Percentiles rank a stretch among this genome's conserved stretches.
These are phyloP conservation scores for Henningerozyma blattae DNA, from an alignment of 805 yeast genomes.

Conservation along the genomic window DNA sequence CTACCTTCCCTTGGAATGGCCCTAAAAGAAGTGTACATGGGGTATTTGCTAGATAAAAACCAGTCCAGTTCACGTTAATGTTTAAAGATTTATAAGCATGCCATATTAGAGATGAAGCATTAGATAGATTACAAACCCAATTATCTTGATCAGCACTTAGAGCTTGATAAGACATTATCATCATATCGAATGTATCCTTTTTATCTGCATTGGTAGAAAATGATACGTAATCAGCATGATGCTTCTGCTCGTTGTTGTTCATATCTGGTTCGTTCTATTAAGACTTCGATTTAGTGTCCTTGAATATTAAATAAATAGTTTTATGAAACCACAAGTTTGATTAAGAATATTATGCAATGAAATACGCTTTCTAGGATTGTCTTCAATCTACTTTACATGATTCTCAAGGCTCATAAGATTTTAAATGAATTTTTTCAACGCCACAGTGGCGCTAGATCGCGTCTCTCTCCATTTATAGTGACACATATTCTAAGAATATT, in stretches of 20 bases:
- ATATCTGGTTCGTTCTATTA: no score
- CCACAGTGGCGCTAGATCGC: no score
- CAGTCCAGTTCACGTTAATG: constrained; percentile 76
- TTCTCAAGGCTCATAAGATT: no score
- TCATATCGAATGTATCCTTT: constrained; percentile 43
- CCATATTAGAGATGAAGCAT: constrained; percentile 81
- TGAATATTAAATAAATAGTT: no score
- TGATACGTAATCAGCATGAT: constrained; percentile 68
- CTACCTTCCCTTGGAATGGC: constrained; percentile 95
- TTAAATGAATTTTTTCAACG: no score
- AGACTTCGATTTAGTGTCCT: no score
- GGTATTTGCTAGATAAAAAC: constrained; percentile 52
- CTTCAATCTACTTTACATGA: no score
- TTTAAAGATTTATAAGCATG: constrained; percentile 61
- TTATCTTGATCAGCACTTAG: constrained; percentile 50
- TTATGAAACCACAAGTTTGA: no score
- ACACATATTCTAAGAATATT: no score
- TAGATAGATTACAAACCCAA: constrained; percentile 86
- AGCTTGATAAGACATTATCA: constrained; percentile 53
- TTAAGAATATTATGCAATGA: no score
- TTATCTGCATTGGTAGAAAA: constrained; percentile 31
- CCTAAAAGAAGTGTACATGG: constrained; percentile 49
- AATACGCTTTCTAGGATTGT: no score
- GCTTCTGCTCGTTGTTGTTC: constrained; percentile 8
- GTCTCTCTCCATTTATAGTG: no score